Evolutionary conservation across 2,329 filamentous ascomycete genomes (phyloP), one percentile per base, ranked within the genome.

Genomic region (Cladosporium sp.): DNA sequence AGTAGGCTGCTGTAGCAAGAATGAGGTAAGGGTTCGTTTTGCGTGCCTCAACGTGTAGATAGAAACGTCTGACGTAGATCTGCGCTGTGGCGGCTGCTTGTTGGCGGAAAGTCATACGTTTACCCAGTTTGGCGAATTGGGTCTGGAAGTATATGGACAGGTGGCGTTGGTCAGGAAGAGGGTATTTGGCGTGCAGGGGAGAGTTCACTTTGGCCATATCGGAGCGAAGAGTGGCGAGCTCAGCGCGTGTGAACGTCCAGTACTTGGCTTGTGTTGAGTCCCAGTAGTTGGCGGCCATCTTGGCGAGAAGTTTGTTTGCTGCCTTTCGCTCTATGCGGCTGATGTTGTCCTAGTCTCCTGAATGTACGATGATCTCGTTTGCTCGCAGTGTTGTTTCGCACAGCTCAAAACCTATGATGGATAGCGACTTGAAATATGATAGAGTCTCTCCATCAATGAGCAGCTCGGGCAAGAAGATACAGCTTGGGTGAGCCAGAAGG

Each of bases 261-360:
- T 91, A 87, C 71, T 88, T 90, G 72, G 90, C 87, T 80, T 99
- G 95, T 29, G 92, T 95, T 64, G 95, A 98, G 69, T 92, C 90
- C 93, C 93, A 99, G 81, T 94, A 99, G 80, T 94, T 97, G 76
- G 93, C 91, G 37, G 94, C 92, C 94, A 97, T 97, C 66, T 21
- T 67, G 52, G 33, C 31, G 23, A 52, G 12, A 4, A 55, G 5
- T 33, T n/a, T 29, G 7, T 46, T 46, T 10, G 40, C n/a, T 46
- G n/a, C 7, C 40, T 46, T 2, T 46, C 21, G n/a, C 40, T 46
- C n/a, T 11, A n/a, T 46, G 18, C 11, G 8, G 40, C n/a, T 46
- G 40, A n/a, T 2, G 16, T n/a, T 23, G 8, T 21, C n/a, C 40
- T 46, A 21, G 4, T 23, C n/a, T 21, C 40, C 40, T 46, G 40